Base-by-base conservation (phyloP, 2,329 filamentous ascomycete genomes). In the Aureobasidium sp. region DNA sequence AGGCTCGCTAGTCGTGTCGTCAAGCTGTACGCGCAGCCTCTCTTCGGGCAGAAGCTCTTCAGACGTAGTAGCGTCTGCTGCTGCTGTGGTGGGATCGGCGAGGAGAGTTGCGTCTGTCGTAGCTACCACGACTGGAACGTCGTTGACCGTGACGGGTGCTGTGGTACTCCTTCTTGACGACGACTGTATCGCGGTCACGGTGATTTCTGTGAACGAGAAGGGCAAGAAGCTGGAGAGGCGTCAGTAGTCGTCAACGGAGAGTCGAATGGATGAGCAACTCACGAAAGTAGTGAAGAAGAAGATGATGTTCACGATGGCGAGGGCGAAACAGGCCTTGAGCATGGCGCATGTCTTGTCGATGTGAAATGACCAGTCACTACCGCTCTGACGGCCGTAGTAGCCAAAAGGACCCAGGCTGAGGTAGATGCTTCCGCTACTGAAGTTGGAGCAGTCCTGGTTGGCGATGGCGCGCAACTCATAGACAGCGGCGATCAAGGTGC, bases 301-400 rank as follows among this genome's bases (percentile, higher is more conserved):
- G 17, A 62, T 58, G 54, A 59, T 78, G 73, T 94, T 89, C 81
- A 96, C 95, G 73, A 97, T 96, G 51, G 84, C 90, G 66, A 96
- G 86, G 2, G 90, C 93, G 75, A 90, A 97, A 66, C 80, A 82
- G 0, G 92, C 88, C 82, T 96, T 97, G 69, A 96, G 83, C 90
- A 96, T 94, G 53, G 87, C 83, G 75, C 93, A 97, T 5, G 84
- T 84, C 79, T 93, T 93, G 74, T 89, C 80, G 38, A 85, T 73
- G 57, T 80, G 73, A 42, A 85, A 69, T 43, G 79, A 73, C 61
- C 84, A 75, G 9, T 68, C 68, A 60, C 74, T 79, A 37, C 81
- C 72, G 31, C 74, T 76, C 35, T 74, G 66, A 8, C 67, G 64
- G 15, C 78, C 78, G 45, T 82, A 82, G 64, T 74, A 78, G 31